Evolutionary conservation across 805 yeast species (phyloP).

Genomic region (Kodamaea fukazawae): DNA sequence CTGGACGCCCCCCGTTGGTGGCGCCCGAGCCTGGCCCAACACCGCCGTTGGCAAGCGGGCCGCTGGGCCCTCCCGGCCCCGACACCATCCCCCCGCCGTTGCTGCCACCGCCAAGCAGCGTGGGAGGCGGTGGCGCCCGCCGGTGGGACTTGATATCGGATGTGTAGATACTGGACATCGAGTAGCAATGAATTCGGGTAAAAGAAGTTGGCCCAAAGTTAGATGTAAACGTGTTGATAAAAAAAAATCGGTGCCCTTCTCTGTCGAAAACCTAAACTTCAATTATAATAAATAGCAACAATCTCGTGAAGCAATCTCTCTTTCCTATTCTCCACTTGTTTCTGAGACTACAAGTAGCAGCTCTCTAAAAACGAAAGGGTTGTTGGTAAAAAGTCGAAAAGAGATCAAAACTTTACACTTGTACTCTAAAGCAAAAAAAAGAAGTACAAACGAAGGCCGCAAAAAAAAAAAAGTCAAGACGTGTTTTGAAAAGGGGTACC

Average conservation of each 20-base stretch:
- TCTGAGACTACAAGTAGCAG: too few species aligned
- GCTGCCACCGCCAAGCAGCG: constrained; percentile 1
- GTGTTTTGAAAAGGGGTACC: constrained; percentile 1
- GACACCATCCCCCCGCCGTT: not conserved
- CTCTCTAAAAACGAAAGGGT: too few species aligned
- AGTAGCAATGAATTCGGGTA: constrained; percentile 1
- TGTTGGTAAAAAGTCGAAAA: too few species aligned
- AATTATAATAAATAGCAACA: too few species aligned
- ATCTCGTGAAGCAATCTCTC: too few species aligned
- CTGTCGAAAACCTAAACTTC: too few species aligned
- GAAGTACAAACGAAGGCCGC: not conserved
- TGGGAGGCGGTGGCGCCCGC: constrained; percentile 46
- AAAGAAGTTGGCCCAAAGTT: too few species aligned
- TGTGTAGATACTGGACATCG: constrained; percentile 40
- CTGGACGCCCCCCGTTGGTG: constrained; percentile 6
- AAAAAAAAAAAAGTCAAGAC: constrained; percentile 6
- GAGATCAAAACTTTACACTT: too few species aligned
- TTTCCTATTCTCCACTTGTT: too few species aligned
- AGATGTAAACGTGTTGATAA: constrained; percentile 1
- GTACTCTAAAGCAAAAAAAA: constrained; percentile 3
- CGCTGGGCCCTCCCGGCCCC: too few species aligned
- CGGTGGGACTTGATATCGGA: constrained; percentile 41
- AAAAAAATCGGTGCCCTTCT: constrained; percentile 1
- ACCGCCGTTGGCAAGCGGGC: too few species aligned
- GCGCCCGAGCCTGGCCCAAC: constrained; percentile 4